A percentile compares a stretch with the other conserved stretches of the same genome.
Evolutionary conservation across 441 rosid species (phyloP).

Genomic region (Populus hybrid): DNA sequence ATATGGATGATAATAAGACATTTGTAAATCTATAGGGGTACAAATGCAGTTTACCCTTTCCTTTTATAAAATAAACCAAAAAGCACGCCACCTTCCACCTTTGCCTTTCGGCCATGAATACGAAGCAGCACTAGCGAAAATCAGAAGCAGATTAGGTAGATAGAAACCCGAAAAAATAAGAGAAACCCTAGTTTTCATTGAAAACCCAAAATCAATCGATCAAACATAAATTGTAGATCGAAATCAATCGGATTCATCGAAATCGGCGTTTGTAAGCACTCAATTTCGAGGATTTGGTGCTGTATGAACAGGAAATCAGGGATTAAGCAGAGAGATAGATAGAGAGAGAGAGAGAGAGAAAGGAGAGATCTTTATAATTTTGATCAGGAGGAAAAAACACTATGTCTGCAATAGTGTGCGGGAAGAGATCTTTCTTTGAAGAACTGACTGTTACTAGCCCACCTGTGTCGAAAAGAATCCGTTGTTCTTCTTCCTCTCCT

Average conservation of each 20-base stretch:
- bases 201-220: not conserved
- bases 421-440: conserved; percentile 97
- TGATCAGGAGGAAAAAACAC: conserved; percentile 35
- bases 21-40: not conserved
- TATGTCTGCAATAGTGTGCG: conserved; percentile 98
- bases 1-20: not conserved
- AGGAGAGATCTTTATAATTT: conserved; percentile 26
- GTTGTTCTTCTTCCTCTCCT: conserved; percentile 71
- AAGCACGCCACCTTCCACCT: not conserved
- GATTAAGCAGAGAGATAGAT: conserved; percentile 14
- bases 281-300: not conserved
- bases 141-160: not conserved
- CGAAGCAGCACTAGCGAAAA: not conserved
- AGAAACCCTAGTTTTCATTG: not conserved
- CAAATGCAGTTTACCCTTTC: not conserved
- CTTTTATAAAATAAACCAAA: not conserved
- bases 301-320: conserved; percentile 23
- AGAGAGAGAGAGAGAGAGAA: conserved; percentile 4
- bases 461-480: conserved; percentile 67
- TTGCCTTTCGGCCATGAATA: not conserved
- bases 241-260: not conserved
- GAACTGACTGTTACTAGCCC: conserved; percentile 55
- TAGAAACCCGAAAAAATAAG: not conserved
- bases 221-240: not conserved
- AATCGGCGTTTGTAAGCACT: not conserved